phyloP scores from a whole-genome alignment of 257 asterid genomes.

The Gynochthodes officinalis region DNA sequence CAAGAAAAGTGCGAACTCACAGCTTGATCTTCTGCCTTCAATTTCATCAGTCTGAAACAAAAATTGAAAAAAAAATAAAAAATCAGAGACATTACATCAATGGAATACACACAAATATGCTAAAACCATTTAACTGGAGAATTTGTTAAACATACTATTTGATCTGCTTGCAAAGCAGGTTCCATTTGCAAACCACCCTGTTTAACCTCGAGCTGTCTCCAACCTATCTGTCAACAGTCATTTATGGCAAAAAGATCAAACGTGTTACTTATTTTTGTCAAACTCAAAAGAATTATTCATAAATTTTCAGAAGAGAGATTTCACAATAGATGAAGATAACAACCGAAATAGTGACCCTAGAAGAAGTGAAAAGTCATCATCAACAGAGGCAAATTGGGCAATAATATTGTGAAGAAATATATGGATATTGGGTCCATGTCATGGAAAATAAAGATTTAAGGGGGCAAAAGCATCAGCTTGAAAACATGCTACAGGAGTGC shows the following conservation, averaged over 20 bases:
- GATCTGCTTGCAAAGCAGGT: slow-evolving; percentile 28
- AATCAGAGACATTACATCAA: slow-evolving; percentile 8
- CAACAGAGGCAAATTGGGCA: not conserved
- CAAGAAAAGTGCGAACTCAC: slow-evolving; percentile 46
- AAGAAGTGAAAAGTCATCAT: not conserved
- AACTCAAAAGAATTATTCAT: not conserved
- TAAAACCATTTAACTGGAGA: slow-evolving; percentile 13
- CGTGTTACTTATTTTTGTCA: not conserved
- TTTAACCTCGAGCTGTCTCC: slow-evolving; percentile 32
- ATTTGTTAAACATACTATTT: slow-evolving; percentile 40
- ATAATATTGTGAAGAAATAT: too few relatives aligned
- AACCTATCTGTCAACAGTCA: slow-evolving; percentile 41
- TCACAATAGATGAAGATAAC: not conserved
- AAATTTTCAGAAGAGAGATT: not conserved
- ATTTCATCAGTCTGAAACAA: slow-evolving; percentile 48
- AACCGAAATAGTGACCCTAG: not conserved
- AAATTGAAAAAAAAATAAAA: too few relatives aligned
- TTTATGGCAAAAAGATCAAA: slow-evolving; percentile 12
- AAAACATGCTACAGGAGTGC: not conserved
- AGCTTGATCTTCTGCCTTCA: slow-evolving; percentile 39
- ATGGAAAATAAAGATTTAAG: not conserved
- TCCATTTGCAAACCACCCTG: slow-evolving; percentile 26
- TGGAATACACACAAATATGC: not conserved
- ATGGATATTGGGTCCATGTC: not conserved
- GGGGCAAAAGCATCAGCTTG: not conserved